Percentiles rank a stretch among this genome's conserved stretches.
These are phyloP conservation scores for Tylopilus sp. DNA, from an alignment of 768 basidiomycete genomes.

Conservation along the genomic window DNA sequence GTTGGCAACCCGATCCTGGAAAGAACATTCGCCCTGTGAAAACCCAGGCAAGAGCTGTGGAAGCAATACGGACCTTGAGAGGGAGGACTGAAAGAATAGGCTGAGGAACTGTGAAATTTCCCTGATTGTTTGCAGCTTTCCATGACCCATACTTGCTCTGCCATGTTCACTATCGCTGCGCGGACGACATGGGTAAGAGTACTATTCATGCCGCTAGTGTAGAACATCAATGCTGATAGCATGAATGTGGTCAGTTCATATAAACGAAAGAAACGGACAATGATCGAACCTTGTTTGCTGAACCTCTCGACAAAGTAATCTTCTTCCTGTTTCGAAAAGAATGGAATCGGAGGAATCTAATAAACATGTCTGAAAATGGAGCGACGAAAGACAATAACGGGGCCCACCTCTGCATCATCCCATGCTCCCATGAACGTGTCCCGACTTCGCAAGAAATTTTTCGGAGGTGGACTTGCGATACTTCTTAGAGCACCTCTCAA, in stretches of 20 bases:
- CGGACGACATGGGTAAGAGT: not conserved
- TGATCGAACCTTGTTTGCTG: constrained; percentile 50
- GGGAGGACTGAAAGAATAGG: constrained; percentile 41
- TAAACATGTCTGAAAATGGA: not conserved
- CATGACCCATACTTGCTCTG: constrained; percentile 41
- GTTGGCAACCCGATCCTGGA: constrained; percentile 43
- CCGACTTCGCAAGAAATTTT: constrained; percentile 46
- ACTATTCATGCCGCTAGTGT: constrained; percentile 46
- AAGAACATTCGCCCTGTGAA: too few relatives aligned
- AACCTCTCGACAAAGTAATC: constrained; percentile 69
- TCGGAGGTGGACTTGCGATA: constrained; percentile 53
- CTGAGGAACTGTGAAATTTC: constrained; percentile 41
- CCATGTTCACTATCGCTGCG: not conserved
- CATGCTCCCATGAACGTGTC: constrained; percentile 54
- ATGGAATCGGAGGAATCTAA: constrained; percentile 60
- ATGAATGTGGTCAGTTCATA: too few relatives aligned
- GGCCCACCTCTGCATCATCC: constrained; percentile 30
- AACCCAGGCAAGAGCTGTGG: too few relatives aligned
- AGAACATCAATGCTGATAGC: constrained; percentile 63
- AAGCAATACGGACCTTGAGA: constrained; percentile 24
- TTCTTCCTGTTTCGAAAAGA: constrained; percentile 59
- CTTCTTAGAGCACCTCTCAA: constrained; percentile 55
- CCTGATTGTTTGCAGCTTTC: constrained; percentile 37
- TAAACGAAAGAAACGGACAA: constrained; percentile 41
- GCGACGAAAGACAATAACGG: not conserved